A percentile compares a stretch with the other conserved stretches of the same genome.
phyloP scores from a whole-genome alignment of 2,329 filamentous ascomycete species.

The Exophiala bonariae region DNA sequence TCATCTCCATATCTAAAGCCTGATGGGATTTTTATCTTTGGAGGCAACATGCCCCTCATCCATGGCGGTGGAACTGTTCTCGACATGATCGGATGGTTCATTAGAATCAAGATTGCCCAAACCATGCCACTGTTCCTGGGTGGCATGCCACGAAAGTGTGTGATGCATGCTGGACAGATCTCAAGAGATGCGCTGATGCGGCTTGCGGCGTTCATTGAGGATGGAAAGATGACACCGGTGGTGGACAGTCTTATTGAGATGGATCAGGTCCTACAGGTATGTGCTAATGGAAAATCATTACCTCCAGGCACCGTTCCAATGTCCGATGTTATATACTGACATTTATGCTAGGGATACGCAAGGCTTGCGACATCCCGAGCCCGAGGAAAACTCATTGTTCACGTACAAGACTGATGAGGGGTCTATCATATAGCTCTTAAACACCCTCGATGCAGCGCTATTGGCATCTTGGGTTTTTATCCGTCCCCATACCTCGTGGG shows the following conservation, averaged over 20 bases:
- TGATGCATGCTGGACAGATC: not conserved
- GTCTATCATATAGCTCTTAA: too few species aligned
- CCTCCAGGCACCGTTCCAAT: too few species aligned
- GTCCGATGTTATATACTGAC: not conserved
- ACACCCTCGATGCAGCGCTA: too few species aligned
- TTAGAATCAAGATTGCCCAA: not conserved
- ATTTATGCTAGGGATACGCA: slow-evolving; percentile 1
- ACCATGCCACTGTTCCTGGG: not conserved
- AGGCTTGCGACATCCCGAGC: not conserved
- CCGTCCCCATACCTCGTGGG: too few species aligned
- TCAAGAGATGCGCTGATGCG: not conserved
- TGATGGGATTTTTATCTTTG: not conserved
- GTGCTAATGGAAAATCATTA: too few species aligned
- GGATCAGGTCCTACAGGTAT: slow-evolving; percentile 5
- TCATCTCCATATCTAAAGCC: slow-evolving; percentile 2
- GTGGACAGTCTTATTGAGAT: slow-evolving; percentile 2
- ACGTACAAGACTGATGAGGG: slow-evolving; percentile 4
- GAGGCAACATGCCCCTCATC: not conserved
- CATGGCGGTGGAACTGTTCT: not conserved
- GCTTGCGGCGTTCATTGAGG: not conserved
- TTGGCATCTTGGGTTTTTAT: too few species aligned
- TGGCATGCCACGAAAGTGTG: slow-evolving; percentile 3
- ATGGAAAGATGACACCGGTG: not conserved
- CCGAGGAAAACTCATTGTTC: slow-evolving; percentile 6
- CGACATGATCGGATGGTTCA: not conserved